A percentile compares a stretch with the other conserved stretches of the same genome.
phyloP scores from a whole-genome alignment of 257 asterid species.

The Fraxinus americana region DNA sequence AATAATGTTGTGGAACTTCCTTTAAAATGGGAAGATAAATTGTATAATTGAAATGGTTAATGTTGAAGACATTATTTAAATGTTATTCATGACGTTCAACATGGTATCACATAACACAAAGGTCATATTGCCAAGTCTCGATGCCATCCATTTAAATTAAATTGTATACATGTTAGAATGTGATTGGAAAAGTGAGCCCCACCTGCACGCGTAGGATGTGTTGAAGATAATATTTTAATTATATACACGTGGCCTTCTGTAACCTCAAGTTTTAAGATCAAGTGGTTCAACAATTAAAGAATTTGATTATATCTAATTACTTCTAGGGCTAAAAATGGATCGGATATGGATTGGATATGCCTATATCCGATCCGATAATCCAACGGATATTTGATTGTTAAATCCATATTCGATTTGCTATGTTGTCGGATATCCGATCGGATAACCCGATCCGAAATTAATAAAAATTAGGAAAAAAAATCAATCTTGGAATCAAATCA shows the following conservation, averaged over 20 bases:
- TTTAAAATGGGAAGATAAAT: conserved; percentile 1
- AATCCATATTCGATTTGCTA: too few species aligned
- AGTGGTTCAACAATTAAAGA: background rate
- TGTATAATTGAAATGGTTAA: conserved; percentile 3
- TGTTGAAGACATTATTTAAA: background rate
- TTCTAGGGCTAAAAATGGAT: too few species aligned
- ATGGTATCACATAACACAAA: background rate
- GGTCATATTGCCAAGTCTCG: background rate
- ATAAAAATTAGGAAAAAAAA: too few species aligned
- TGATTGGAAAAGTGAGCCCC: background rate
- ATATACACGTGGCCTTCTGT: background rate
- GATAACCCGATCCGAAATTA: too few species aligned
- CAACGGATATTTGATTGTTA: too few species aligned
- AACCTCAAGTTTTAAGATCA: background rate
- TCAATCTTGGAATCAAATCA: too few species aligned
- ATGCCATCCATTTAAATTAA: background rate
- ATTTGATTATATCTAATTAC: background rate
- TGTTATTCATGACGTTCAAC: background rate
- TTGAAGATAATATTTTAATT: background rate
- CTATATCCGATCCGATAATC: too few species aligned
- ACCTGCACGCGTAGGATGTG: background rate
- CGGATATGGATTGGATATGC: too few species aligned
- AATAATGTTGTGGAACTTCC: conserved; percentile 15
- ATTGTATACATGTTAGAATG: background rate
- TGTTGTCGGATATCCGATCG: too few species aligned